phyloP scores from a whole-genome alignment of 306 rosid species.

The Cucurbita moschata region DNA sequence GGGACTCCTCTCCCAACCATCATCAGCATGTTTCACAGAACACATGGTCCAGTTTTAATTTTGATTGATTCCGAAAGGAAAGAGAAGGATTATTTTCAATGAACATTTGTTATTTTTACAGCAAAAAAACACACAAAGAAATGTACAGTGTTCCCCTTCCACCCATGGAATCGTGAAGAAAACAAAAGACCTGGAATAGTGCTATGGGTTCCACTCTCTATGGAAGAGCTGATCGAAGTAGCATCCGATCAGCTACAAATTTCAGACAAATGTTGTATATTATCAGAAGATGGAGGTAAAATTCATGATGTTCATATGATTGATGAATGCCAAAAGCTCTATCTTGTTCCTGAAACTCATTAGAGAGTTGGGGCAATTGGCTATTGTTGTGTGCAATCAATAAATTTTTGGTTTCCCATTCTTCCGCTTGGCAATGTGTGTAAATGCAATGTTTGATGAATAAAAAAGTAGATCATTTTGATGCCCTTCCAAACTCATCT shows the following conservation, averaged over 20 bases:
- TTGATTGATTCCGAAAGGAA: not conserved
- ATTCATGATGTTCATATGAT: constrained; percentile 53
- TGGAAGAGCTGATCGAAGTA: constrained; percentile 44
- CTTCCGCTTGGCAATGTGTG: not conserved
- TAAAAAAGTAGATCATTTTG: not conserved
- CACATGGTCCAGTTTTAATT: not conserved
- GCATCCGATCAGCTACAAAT: constrained; percentile 38
- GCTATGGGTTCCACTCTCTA: constrained; percentile 55
- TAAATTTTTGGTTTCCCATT: not conserved
- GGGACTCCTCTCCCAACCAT: too few species aligned
- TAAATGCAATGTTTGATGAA: not conserved
- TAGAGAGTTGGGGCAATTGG: not conserved
- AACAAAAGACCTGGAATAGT: constrained; percentile 53
- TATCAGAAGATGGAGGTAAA: constrained; percentile 87
- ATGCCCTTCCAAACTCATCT: too few species aligned
- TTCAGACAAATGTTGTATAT: constrained; percentile 25
- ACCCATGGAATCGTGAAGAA: constrained; percentile 71
- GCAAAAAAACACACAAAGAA: constrained; percentile 48
- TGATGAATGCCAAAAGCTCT: constrained; percentile 61
- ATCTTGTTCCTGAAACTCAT: constrained; percentile 38
- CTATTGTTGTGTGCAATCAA: not conserved
- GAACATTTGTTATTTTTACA: constrained; percentile 12
- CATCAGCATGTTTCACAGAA: not conserved
- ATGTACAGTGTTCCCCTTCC: constrained; percentile 81
- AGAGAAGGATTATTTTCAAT: not conserved